Evolutionary conservation across 1,139 yeast genomes (phyloP).

Genomic region (Yamadazyma pseudoaaseri): DNA sequence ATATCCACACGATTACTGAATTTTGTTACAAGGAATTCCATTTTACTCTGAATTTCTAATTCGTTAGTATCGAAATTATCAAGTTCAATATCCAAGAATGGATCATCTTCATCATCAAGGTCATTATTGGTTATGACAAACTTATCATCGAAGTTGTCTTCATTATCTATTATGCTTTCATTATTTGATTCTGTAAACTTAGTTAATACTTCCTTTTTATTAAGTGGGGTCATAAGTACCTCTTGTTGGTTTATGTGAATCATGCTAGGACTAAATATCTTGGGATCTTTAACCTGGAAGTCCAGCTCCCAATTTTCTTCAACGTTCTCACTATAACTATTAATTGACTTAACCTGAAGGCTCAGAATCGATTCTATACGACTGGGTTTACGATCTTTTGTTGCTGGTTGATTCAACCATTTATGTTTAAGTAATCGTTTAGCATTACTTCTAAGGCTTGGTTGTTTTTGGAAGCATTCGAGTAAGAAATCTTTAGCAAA

Average conservation of each 20-base stretch:
- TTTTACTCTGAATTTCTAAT: constrained; percentile 41
- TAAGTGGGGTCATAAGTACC: constrained; percentile 8
- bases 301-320: constrained; percentile 38
- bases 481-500: constrained; percentile 61
- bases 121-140: constrained; percentile 1
- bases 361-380: not conserved
- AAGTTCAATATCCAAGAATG: constrained; percentile 39
- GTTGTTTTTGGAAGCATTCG: constrained; percentile 79
- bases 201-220: constrained; percentile 28
- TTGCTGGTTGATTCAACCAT: constrained; percentile 45
- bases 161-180: constrained; percentile 9
- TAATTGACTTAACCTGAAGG: constrained; percentile 18
- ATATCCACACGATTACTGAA: constrained; percentile 33
- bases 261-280: not conserved
- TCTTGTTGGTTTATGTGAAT: not conserved
- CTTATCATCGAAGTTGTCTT: constrained; percentile 4
- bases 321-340: constrained; percentile 10
- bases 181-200: constrained; percentile 29
- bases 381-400: not conserved
- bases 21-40: constrained; percentile 39
- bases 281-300: constrained; percentile 19
- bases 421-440: constrained; percentile 54
- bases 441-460: constrained; percentile 60
- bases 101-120: constrained; percentile 30
- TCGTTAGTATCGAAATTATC: constrained; percentile 46